Evolutionary conservation across 768 basidiomycete species (phyloP), one percentile per base, ranked within the genome.

Genomic region (Scleroderma citrinum): DNA sequence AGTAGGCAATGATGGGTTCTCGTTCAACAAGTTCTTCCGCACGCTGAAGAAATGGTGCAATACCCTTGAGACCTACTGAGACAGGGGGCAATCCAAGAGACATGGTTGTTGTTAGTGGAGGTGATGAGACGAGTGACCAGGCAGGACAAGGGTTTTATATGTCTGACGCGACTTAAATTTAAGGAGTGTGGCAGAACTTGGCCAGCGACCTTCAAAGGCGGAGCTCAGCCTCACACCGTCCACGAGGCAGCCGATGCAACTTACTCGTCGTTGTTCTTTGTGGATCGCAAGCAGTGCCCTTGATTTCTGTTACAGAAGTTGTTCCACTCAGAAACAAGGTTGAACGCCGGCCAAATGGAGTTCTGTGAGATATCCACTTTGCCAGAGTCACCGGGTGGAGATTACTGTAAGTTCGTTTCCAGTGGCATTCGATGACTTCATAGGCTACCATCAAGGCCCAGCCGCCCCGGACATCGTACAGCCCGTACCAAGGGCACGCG

Each of bases 1-100:
- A 99, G 64, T 98, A 98, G 5, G 90, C 79, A 61, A 98, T 81
- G 46, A 94, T 73, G 5, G 91, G 89, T 49, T 99, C 93, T 54
- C 86, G 81, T 13, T 71, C 70, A 45, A 77, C 81, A 58, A 97
- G 75, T 65, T 99, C 96, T 50, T 91, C 82, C 1, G 96, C 90
- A 44, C 96, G 82, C 59, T 94, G 92, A 17, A 98, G 74, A 67
- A 80, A 95, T 2, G 92, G 87, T 5, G 81, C 61, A 48, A 92
- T 77, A 21, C 80, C 53, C 59, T 83, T 88, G 63, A 90, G 81
- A 41, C 76, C 74, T 34, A 71, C 52, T 0, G 85, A 76, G 39
- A 83, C 50, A 35, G 80, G 71, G n/a, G 85, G 82, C 12, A 87
- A 68, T 44, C 75, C 75, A 57, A 85, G 75, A 10, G 68, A 60